phyloP scores from a whole-genome alignment of 352 stramenopile species.

The Bremia lactucae region DNA sequence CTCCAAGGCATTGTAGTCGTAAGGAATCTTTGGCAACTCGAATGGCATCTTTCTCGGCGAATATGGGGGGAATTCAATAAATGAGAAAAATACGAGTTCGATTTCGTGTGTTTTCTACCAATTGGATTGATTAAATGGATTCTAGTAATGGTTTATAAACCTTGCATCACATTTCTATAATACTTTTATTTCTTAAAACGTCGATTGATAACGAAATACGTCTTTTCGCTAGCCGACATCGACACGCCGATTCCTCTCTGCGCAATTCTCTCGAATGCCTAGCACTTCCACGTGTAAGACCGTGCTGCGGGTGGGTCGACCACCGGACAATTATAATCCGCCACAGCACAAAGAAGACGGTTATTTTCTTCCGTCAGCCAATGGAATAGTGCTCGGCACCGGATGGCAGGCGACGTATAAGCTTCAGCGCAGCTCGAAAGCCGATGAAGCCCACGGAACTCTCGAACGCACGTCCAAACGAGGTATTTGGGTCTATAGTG shows the following conservation, averaged over 20 bases:
- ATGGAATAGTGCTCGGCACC: slow-evolving; percentile 11
- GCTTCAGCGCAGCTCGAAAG: slow-evolving; percentile 6
- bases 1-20: slow-evolving; percentile 83
- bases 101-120: too few relatives aligned
- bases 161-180: too few relatives aligned
- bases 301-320: slow-evolving; percentile 5
- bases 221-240: too few relatives aligned
- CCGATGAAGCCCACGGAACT: slow-evolving; percentile 32
- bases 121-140: too few relatives aligned
- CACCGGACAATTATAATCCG: slow-evolving; percentile 11
- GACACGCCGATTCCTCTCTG: too few relatives aligned
- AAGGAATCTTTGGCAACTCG: slow-evolving; percentile 67
- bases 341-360: neutral
- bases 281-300: slow-evolving; percentile 6
- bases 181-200: too few relatives aligned
- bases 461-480: slow-evolving; percentile 35
- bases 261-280: too few relatives aligned
- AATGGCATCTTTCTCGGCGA: slow-evolving; percentile 74
- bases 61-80: too few relatives aligned
- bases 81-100: too few relatives aligned
- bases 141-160: too few relatives aligned
- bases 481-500: slow-evolving; percentile 66
- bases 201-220: too few relatives aligned
- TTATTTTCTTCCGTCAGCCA: slow-evolving; percentile 1
- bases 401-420: slow-evolving; percentile 6